A percentile compares a stretch with the other conserved stretches of the same genome.
phyloP scores from a whole-genome alignment of 306 rosid species.

The Cucumis cinereus region DNA sequence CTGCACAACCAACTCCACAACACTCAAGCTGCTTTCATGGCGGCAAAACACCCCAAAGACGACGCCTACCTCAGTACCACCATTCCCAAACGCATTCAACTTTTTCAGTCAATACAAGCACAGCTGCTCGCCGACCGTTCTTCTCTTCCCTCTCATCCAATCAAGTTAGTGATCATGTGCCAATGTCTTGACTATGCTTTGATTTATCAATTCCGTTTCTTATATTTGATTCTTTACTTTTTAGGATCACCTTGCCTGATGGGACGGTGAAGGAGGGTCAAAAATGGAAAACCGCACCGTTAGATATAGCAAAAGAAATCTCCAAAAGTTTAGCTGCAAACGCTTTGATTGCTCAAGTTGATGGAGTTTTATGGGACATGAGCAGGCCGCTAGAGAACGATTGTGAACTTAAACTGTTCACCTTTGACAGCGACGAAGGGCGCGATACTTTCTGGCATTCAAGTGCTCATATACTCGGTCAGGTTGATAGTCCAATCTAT shows the following conservation, averaged over 20 bases:
- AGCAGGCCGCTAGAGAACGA: conserved; percentile 60
- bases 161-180: conserved; percentile 23
- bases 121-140: conserved; percentile 29
- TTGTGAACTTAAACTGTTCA: conserved; percentile 56
- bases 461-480: conserved; percentile 94
- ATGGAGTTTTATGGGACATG: conserved; percentile 92
- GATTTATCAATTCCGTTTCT: not conserved
- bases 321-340: conserved; percentile 62
- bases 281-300: conserved; percentile 65
- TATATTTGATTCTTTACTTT: not conserved
- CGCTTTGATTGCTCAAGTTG: conserved; percentile 72
- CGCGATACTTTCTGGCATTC: conserved; percentile 98
- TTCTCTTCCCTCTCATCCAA: conserved; percentile 63
- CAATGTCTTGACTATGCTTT: not conserved
- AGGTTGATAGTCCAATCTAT: conserved; percentile 28
- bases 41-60: conserved; percentile 54
- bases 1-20: conserved; percentile 9
- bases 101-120: conserved; percentile 44
- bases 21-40: conserved; percentile 7
- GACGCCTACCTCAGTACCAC: conserved; percentile 40
- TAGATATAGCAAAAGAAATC: conserved; percentile 67
- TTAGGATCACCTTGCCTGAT: conserved; percentile 53
- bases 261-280: conserved; percentile 59
- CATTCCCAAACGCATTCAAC: conserved; percentile 46
- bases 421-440: conserved; percentile 65